These are phyloP conservation scores for Puccinia novopanici DNA, from an alignment of 1,284 basidiomycete genomes.

Conservation along the genomic window DNA sequence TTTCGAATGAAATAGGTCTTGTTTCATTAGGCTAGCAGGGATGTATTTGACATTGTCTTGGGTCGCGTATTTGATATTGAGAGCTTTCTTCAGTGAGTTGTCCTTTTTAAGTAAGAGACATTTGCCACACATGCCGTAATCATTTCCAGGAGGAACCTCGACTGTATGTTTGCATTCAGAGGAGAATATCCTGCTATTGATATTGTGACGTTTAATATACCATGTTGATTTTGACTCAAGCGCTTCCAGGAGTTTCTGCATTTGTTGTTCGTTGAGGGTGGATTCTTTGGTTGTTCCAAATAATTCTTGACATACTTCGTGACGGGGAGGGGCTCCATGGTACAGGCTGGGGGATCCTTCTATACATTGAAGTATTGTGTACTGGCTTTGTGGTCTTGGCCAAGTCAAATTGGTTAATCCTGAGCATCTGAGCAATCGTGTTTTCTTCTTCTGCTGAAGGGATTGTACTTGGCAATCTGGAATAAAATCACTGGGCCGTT, in stretches of 20 bases:
- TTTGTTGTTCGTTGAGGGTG: neutral
- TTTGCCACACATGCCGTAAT: neutral
- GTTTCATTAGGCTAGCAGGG: neutral
- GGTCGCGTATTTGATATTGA: slow-evolving; percentile 12
- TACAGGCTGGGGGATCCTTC: neutral
- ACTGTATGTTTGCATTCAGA: neutral
- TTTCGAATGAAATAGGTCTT: slow-evolving; percentile 1
- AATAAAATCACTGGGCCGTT: neutral
- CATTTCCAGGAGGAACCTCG: neutral
- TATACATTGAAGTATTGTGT: neutral
- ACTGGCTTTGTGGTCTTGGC: neutral
- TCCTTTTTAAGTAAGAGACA: neutral
- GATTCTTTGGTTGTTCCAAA: slow-evolving; percentile 29
- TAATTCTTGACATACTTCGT: neutral
- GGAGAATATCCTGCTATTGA: neutral
- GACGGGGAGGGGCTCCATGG: slow-evolving; percentile 6
- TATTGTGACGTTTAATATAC: slow-evolving; percentile 3
- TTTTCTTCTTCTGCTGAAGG: slow-evolving; percentile 7
- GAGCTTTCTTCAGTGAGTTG: neutral
- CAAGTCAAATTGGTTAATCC: slow-evolving; percentile 22
- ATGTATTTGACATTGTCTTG: neutral
- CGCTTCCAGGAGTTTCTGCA: neutral
- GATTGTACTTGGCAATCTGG: too few species aligned
- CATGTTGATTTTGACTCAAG: slow-evolving; percentile 5
- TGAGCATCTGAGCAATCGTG: neutral